Conservation (phyloP, 1,139 yeast species). For the Kodamaea suecica region DNA sequence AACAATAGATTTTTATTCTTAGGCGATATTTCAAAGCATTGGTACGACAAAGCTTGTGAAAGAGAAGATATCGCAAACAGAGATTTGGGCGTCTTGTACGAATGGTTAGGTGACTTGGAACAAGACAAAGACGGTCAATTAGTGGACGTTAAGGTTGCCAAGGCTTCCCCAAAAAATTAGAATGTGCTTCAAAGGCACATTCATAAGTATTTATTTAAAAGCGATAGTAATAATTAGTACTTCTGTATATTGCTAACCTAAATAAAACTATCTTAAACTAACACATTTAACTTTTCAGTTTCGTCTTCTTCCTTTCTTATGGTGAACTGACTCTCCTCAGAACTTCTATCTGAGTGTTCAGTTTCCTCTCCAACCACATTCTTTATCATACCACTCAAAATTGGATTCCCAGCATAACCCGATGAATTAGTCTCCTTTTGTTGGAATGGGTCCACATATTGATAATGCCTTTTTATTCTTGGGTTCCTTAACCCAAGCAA, state of each 20-base stretch:
- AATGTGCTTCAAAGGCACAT: too few species aligned
- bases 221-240: too few species aligned
- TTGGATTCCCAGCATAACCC: not conserved
- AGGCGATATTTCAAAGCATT: constrained; percentile 41
- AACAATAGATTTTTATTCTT: constrained; percentile 35
- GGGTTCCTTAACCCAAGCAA: constrained; percentile 34
- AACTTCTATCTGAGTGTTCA: constrained; percentile 11
- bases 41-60: constrained; percentile 49
- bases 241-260: too few species aligned
- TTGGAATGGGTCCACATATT: constrained; percentile 14
- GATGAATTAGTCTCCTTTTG: constrained; percentile 3
- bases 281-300: too few species aligned
- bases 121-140: constrained; percentile 15
- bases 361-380: constrained; percentile 6
- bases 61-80: constrained; percentile 39
- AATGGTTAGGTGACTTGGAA: constrained; percentile 39
- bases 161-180: not conserved
- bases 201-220: too few species aligned
- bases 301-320: constrained; percentile 12
- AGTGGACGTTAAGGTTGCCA: constrained; percentile 11
- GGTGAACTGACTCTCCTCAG: constrained; percentile 16
- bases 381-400: constrained; percentile 6
- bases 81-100: constrained; percentile 46
- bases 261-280: too few species aligned
- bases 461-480: constrained; percentile 34